Evolutionary conservation across 805 yeast species (phyloP).

Genomic region (Starmerella khaoyaiensis): DNA sequence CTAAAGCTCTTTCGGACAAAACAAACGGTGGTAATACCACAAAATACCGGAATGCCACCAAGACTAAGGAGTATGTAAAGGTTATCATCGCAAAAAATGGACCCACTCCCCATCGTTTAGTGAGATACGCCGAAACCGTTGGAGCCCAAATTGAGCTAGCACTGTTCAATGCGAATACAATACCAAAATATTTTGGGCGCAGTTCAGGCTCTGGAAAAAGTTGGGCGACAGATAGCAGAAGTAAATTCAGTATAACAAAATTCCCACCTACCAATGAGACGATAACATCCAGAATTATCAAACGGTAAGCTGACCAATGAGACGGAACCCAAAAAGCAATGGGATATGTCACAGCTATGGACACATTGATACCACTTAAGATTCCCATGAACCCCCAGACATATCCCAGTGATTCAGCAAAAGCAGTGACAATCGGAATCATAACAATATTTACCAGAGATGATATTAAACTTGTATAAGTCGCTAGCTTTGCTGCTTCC

Average conservation of each 20-base stretch:
- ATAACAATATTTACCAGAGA: too few relatives aligned
- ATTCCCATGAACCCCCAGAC: neutral
- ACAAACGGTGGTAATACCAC: neutral
- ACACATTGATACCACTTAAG: neutral
- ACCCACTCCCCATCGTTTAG: neutral
- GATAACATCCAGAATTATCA: neutral
- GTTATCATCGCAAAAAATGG: neutral
- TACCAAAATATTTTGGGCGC: neutral
- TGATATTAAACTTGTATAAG: too few relatives aligned
- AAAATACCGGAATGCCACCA: neutral
- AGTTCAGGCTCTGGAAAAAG: neutral
- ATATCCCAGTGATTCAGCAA: neutral
- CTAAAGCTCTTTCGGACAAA: neutral
- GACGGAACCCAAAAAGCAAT: constrained; percentile 1
- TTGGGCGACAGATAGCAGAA: neutral
- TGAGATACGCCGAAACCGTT: neutral
- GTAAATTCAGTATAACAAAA: neutral
- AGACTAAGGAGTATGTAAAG: neutral
- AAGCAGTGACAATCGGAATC: constrained; percentile 6
- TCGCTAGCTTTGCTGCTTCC: too few relatives aligned
- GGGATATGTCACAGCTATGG: neutral
- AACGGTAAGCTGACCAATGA: constrained; percentile 1
- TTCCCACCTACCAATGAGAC: neutral
- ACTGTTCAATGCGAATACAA: neutral
- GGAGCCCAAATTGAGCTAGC: neutral